These are phyloP conservation scores for Russula brevipes DNA, from an alignment of 768 basidiomycete genomes.

Conservation along the genomic window DNA sequence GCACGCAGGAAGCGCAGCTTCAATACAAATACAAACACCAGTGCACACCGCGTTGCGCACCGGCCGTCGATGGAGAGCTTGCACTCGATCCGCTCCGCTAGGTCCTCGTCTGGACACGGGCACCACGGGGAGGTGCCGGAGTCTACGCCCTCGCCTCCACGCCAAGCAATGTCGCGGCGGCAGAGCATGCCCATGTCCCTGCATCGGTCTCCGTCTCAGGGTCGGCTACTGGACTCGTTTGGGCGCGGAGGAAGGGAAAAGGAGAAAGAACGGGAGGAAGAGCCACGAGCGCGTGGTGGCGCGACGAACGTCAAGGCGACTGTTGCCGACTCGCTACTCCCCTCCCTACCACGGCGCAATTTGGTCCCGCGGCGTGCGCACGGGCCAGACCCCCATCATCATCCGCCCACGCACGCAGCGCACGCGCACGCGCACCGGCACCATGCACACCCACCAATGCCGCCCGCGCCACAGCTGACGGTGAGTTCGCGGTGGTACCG, in stretches of 20 bases:
- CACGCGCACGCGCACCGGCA: slow-evolving; percentile 28
- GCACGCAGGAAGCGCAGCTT: slow-evolving; percentile 22
- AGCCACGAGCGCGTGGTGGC: neutral
- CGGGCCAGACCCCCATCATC: slow-evolving; percentile 5
- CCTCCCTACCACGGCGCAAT: slow-evolving; percentile 12
- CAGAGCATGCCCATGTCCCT: slow-evolving; percentile 48
- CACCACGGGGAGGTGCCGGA: slow-evolving; percentile 30
- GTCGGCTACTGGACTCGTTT: slow-evolving; percentile 26
- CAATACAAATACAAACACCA: slow-evolving; percentile 9
- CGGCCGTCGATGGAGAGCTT: slow-evolving; percentile 39
- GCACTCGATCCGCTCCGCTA: slow-evolving; percentile 34
- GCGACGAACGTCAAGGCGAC: neutral
- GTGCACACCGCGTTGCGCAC: slow-evolving; percentile 27
- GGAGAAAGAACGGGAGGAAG: slow-evolving; percentile 11
- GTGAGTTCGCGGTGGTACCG: slow-evolving; percentile 23
- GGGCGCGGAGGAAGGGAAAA: slow-evolving; percentile 19
- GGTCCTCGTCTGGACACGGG: slow-evolving; percentile 31
- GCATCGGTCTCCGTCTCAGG: slow-evolving; percentile 30
- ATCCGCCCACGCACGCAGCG: slow-evolving; percentile 22
- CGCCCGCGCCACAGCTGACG: slow-evolving; percentile 18
- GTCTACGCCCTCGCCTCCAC: slow-evolving; percentile 12
- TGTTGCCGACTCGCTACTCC: slow-evolving; percentile 7
- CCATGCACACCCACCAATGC: slow-evolving; percentile 23
- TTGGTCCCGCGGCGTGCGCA: slow-evolving; percentile 11
- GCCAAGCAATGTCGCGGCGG: slow-evolving; percentile 33